These are phyloP conservation scores for Colletotrichum viniferum DNA, from an alignment of 2,329 filamentous ascomycete species.

Conservation along the genomic window DNA sequence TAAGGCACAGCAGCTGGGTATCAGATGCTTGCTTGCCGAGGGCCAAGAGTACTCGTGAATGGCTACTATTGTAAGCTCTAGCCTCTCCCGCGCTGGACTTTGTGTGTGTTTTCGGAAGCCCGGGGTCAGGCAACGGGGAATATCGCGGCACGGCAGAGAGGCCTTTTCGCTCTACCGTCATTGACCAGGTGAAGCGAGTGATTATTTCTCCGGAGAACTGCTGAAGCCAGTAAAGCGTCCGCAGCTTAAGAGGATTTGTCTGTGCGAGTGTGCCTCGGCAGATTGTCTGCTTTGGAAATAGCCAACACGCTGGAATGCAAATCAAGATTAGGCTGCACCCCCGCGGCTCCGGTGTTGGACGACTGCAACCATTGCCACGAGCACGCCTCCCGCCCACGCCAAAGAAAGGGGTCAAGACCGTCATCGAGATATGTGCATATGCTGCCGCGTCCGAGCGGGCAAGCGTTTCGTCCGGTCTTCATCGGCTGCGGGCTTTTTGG, in stretches of 20 bases:
- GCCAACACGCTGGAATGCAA: neutral
- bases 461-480: neutral
- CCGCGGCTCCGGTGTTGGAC: neutral
- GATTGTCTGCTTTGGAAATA: neutral
- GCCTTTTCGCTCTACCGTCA: neutral
- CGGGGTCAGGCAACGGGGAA: neutral
- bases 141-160: neutral
- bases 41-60: neutral
- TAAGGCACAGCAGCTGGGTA: neutral
- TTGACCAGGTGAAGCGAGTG: neutral
- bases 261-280: neutral
- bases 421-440: neutral
- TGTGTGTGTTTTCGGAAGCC: neutral
- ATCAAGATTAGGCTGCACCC: neutral
- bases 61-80: neutral
- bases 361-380: neutral
- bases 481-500: neutral
- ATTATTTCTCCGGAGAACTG: neutral
- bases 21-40: neutral
- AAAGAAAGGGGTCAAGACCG: neutral
- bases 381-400: neutral
- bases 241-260: neutral
- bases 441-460: neutral
- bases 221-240: neutral
- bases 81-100: neutral